A percentile compares a stretch with the other conserved stretches of the same genome.
Conservation (phyloP, 106 monocot genomes). For the Dactylorhiza incarnata region DNA sequence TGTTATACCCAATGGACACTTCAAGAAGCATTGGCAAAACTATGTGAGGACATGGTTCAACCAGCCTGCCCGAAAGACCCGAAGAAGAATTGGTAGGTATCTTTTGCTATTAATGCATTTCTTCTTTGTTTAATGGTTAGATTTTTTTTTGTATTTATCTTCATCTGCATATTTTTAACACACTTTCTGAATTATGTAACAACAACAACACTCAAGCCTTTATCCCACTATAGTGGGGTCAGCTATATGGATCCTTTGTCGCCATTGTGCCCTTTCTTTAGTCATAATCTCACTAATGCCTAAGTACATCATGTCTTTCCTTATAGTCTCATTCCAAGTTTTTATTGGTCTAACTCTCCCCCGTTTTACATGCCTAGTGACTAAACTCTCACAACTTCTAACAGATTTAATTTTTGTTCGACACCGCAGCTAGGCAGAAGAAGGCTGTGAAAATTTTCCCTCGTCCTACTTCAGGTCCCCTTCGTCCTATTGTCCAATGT, state of each 20-base stretch:
- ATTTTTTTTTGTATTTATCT: background rate
- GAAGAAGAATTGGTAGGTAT: constrained; percentile 39
- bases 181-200: background rate
- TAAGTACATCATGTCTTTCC: too few species aligned
- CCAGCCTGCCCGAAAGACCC: constrained; percentile 43
- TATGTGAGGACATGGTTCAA: constrained; percentile 69
- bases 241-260: too few species aligned
- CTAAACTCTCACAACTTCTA: too few species aligned
- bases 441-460: constrained; percentile 62
- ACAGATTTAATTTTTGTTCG: background rate
- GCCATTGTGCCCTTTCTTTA: too few species aligned
- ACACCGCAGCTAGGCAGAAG: constrained; percentile 45
- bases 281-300: too few species aligned
- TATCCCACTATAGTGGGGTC: too few species aligned
- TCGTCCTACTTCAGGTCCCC: constrained; percentile 55
- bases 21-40: constrained; percentile 69
- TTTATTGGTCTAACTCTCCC: too few species aligned
- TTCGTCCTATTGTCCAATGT: constrained; percentile 52
- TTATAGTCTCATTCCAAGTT: too few species aligned
- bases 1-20: constrained; percentile 47
- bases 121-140: background rate
- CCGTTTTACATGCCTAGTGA: too few species aligned
- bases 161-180: background rate
- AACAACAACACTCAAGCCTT: too few species aligned
- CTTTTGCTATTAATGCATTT: background rate